phyloP scores from a whole-genome alignment of 169 alveolate species.

The Sarcocystis neurona region DNA sequence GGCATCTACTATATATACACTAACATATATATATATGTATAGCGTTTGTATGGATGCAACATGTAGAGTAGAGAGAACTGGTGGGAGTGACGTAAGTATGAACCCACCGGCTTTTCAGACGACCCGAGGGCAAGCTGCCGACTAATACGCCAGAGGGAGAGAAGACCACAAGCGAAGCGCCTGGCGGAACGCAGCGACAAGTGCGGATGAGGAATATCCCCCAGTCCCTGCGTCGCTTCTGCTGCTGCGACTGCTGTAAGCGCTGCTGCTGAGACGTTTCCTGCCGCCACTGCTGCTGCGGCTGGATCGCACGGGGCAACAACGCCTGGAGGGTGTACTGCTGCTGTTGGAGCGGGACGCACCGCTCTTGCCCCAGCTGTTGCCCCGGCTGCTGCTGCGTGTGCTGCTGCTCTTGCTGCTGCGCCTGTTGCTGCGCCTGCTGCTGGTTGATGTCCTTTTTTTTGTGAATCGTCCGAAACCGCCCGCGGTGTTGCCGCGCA shows the following conservation, averaged over 20 bases:
- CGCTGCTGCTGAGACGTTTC: constrained; percentile 33
- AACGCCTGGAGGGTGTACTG: neutral
- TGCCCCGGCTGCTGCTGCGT: constrained; percentile 40
- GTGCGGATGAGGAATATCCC: constrained; percentile 52
- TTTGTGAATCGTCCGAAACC: neutral
- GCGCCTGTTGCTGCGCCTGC: constrained; percentile 24
- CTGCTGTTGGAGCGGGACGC: constrained; percentile 11
- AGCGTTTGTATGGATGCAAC: too few relatives aligned
- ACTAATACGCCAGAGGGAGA: constrained; percentile 35
- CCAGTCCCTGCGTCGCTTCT: constrained; percentile 40
- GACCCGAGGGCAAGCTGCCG: neutral
- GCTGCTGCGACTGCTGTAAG: constrained; percentile 51
- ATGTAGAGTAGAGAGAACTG: too few relatives aligned
- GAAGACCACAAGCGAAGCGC: constrained; percentile 29
- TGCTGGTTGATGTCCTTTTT: neutral
- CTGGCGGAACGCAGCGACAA: constrained; percentile 30
- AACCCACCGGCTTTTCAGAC: too few relatives aligned
- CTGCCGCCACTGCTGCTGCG: constrained; percentile 23
- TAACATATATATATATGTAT: too few relatives aligned
- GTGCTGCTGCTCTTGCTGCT: constrained; percentile 24
- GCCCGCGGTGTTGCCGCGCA: neutral
- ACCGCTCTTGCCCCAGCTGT: neutral
- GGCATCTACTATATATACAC: too few relatives aligned
- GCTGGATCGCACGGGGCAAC: constrained; percentile 9
- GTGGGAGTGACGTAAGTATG: too few relatives aligned